Evolutionary conservation across 805 yeast genomes (phyloP).

Genomic region (Blastobotrys muscicola): DNA sequence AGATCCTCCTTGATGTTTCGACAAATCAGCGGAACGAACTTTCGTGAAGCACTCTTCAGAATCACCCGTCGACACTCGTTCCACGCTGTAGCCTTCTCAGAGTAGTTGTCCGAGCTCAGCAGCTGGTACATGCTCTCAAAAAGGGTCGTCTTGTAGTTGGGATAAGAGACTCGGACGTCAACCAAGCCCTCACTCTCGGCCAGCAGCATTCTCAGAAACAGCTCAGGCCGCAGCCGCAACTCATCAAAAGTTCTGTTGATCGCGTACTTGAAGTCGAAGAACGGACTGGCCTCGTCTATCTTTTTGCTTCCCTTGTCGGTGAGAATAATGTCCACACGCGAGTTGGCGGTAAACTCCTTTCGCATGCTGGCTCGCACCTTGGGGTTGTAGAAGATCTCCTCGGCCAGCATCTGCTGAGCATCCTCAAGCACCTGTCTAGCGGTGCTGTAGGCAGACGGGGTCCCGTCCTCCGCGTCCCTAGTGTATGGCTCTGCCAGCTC

Average conservation of each 20-base stretch:
- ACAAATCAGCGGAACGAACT: slow-evolving; percentile 56
- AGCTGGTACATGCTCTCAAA: slow-evolving; percentile 29
- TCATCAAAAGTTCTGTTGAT: slow-evolving; percentile 70
- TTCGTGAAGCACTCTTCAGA: slow-evolving; percentile 56
- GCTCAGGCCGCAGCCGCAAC: slow-evolving; percentile 64
- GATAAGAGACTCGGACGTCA: slow-evolving; percentile 49
- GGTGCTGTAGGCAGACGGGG: slow-evolving; percentile 14
- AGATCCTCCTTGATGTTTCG: slow-evolving; percentile 76
- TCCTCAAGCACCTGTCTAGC: slow-evolving; percentile 53
- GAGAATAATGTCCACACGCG: slow-evolving; percentile 60
- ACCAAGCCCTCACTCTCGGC: slow-evolving; percentile 78
- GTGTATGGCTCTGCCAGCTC: slow-evolving; percentile 40
- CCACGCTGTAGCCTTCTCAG: slow-evolving; percentile 73
- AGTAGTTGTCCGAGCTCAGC: slow-evolving; percentile 38
- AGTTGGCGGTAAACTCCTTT: slow-evolving; percentile 51
- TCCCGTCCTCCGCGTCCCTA: slow-evolving; percentile 15
- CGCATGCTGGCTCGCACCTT: slow-evolving; percentile 57
- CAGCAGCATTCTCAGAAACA: slow-evolving; percentile 79
- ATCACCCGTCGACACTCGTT: slow-evolving; percentile 61
- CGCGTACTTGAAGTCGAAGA: slow-evolving; percentile 87
- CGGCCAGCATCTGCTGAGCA: slow-evolving; percentile 64
- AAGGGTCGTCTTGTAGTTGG: slow-evolving; percentile 34
- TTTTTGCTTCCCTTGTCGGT: slow-evolving; percentile 77
- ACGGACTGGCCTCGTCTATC: slow-evolving; percentile 72
- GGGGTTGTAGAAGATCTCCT: slow-evolving; percentile 74